Evolutionary conservation across 2,329 filamentous ascomycete genomes (phyloP).

Genomic region (Didymellaceae sp.): DNA sequence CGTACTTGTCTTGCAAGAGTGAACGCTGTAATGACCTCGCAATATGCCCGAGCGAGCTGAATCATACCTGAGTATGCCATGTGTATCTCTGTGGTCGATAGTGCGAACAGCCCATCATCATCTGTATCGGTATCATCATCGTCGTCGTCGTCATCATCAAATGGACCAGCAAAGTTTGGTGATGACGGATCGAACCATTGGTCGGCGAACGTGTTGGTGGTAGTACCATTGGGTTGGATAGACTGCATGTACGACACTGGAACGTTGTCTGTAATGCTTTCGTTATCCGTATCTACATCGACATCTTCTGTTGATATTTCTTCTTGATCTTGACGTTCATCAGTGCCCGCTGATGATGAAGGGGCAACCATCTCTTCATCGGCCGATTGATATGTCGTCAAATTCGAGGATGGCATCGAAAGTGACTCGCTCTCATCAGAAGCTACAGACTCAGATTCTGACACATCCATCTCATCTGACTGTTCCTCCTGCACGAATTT

Average conservation of each 20-base stretch:
- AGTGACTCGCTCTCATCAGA: not conserved
- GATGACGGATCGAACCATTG: too few relatives aligned
- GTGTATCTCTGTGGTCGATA: slow-evolving; percentile 1
- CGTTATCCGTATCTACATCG: not conserved
- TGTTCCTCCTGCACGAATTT: not conserved
- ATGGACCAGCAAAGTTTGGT: too few relatives aligned
- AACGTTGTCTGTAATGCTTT: not conserved
- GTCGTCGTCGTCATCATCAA: too few relatives aligned
- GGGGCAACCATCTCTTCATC: not conserved
- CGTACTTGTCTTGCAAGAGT: slow-evolving; percentile 8
- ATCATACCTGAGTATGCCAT: not conserved
- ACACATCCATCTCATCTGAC: slow-evolving; percentile 14
- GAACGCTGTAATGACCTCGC: slow-evolving; percentile 6
- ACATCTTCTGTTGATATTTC: not conserved
- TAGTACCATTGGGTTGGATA: too few relatives aligned
- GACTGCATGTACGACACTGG: not conserved
- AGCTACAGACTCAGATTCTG: slow-evolving; percentile 2
- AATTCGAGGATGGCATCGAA: not conserved
- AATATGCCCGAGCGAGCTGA: slow-evolving; percentile 10
- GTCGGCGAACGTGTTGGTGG: too few relatives aligned
- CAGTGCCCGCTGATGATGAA: not conserved
- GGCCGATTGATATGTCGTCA: not conserved
- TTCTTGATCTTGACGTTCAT: too few relatives aligned
- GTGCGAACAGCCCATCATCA: slow-evolving; percentile 5
- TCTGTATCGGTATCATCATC: slow-evolving; percentile 9